Conservation (phyloP, 192 early-diverging fungal species). For the Globomyces pollinis-pini region DNA sequence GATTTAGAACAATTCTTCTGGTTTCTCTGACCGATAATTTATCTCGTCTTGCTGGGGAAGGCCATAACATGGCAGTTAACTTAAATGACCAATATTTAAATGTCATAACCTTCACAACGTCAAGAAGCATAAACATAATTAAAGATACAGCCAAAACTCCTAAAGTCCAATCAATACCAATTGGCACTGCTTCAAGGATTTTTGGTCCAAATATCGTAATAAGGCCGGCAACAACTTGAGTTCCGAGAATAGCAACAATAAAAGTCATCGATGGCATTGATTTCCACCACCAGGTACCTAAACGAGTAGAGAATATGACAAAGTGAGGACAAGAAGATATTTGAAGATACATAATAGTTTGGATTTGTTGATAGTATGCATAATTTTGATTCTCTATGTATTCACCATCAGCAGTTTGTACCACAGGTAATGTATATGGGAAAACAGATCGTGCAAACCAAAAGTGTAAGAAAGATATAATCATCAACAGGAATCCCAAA, state of each 20-base stretch:
- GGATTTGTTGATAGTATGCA: constrained; percentile 42
- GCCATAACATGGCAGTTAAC: constrained; percentile 73
- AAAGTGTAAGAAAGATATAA: constrained; percentile 71
- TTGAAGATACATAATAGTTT: constrained; percentile 91
- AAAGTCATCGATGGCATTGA: constrained; percentile 73
- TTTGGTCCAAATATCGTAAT: constrained; percentile 66
- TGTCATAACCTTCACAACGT: constrained; percentile 80
- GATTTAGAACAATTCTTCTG: background rate
- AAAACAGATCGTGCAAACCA: constrained; percentile 65
- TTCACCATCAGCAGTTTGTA: too few species aligned
- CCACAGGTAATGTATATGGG: constrained; percentile 30
- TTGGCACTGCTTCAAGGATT: constrained; percentile 17
- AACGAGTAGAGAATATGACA: constrained; percentile 88
- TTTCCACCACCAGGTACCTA: constrained; percentile 80
- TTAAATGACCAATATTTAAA: constrained; percentile 81
- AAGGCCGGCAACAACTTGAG: constrained; percentile 83
- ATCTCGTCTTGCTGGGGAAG: constrained; percentile 49
- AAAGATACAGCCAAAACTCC: constrained; percentile 66
- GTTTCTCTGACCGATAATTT: constrained; percentile 31
- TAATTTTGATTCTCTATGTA: too few species aligned
- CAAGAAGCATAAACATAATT: constrained; percentile 71
- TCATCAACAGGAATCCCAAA: constrained; percentile 63
- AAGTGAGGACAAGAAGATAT: constrained; percentile 88
- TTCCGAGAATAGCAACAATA: constrained; percentile 70
- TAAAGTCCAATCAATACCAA: constrained; percentile 69